These are phyloP conservation scores for Pseudogymnoascus sp. DNA, from an alignment of 2,329 filamentous ascomycete genomes.

Conservation along the genomic window DNA sequence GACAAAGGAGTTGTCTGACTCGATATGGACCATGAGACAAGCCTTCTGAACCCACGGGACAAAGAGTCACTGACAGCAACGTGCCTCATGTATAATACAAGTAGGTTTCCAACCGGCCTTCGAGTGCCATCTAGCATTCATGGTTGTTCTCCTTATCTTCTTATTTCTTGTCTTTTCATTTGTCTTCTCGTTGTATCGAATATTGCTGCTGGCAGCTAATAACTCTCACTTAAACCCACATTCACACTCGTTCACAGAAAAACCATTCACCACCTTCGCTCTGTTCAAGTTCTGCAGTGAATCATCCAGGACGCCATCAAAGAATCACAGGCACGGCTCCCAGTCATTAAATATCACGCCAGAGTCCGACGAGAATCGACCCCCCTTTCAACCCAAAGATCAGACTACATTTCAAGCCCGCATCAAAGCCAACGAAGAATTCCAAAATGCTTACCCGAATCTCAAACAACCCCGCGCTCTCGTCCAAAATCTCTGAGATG, in stretches of 20 bases:
- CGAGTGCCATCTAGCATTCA: background rate
- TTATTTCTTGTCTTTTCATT: background rate
- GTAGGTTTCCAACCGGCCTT: background rate
- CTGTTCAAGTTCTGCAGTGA: background rate
- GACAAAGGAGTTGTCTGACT: constrained; percentile 9
- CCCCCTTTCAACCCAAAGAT: background rate
- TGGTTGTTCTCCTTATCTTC: background rate
- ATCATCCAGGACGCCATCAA: background rate
- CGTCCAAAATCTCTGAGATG: constrained; percentile 58
- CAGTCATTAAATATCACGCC: constrained; percentile 1
- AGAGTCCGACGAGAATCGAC: background rate
- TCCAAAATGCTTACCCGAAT: background rate
- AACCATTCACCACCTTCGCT: background rate
- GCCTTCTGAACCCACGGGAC: background rate
- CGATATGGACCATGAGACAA: background rate
- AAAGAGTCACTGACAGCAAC: background rate
- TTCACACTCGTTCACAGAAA: background rate
- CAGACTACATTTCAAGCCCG: background rate
- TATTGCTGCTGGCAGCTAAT: background rate
- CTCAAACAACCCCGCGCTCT: constrained; percentile 43
- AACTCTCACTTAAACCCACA: background rate
- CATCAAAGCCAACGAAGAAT: background rate
- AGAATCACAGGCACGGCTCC: background rate
- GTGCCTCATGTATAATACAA: background rate
- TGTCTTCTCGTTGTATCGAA: background rate